These are phyloP conservation scores for Danielia reshetovae DNA, from an alignment of 805 yeast genomes.

Conservation along the genomic window DNA sequence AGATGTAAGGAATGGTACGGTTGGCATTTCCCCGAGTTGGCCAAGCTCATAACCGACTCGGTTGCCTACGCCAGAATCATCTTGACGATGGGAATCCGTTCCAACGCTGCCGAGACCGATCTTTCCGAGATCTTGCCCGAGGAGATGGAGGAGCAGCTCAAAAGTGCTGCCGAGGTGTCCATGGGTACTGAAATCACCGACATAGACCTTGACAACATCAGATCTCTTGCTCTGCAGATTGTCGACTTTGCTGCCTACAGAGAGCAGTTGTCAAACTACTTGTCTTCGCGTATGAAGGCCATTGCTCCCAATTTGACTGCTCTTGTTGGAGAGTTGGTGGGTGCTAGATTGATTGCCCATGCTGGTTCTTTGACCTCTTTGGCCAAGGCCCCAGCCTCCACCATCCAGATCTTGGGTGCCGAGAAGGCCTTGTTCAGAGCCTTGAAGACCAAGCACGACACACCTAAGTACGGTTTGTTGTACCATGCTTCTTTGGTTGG, in stretches of 20 bases:
- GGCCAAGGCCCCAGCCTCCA: conserved; percentile 98
- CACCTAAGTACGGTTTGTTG: conserved; percentile 96
- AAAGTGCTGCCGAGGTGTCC: conserved; percentile 95
- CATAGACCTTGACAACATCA: conserved; percentile 81
- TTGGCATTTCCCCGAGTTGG: conserved; percentile 99
- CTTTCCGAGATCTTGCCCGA: conserved; percentile 50
- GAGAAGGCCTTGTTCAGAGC: conserved; percentile 99
- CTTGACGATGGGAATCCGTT: conserved; percentile 88
- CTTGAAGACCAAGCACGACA: conserved; percentile 95
- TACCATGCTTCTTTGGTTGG: conserved; percentile 97
- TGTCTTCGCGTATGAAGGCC: conserved; percentile 94
- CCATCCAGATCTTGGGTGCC: conserved; percentile 97
- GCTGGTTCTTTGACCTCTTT: conserved; percentile 96
- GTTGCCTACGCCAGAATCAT: conserved; percentile 95
- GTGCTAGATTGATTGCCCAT: conserved; percentile 96
- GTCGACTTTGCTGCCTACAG: conserved; percentile 95
- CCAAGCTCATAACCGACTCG: conserved; percentile 93
- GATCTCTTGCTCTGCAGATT: conserved; percentile 90
- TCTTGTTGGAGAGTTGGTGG: conserved; percentile 97
- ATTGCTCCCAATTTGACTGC: conserved; percentile 97
- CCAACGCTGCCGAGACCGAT: conserved; percentile 87
- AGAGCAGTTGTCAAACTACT: conserved; percentile 89
- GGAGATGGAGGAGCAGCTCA: conserved; percentile 56
- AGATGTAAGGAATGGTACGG: conserved; percentile 98
- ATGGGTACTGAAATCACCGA: conserved; percentile 99